These are phyloP conservation scores for Prunus dulcis DNA, from an alignment of 306 rosid species.

Conservation along the genomic window DNA sequence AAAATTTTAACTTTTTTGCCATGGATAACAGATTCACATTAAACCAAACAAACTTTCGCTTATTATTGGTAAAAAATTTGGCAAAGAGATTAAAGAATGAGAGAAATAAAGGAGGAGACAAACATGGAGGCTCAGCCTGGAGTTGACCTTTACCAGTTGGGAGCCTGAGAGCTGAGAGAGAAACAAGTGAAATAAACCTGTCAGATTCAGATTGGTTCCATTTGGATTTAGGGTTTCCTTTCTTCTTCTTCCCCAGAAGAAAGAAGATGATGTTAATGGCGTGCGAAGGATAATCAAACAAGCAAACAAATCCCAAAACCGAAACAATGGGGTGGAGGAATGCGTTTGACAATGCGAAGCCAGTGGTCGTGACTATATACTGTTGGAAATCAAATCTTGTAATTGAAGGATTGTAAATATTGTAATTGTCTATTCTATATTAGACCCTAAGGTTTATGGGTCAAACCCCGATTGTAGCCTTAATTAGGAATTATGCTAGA, in stretches of 20 bases:
- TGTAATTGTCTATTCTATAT: no score
- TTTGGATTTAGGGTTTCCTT: not conserved
- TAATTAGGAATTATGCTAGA: no score
- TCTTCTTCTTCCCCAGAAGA: not conserved
- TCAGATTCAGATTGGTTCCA: not conserved
- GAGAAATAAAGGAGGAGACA: not conserved
- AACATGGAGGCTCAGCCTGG: not conserved
- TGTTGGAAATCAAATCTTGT: no score
- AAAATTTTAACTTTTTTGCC: no score
- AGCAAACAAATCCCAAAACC: not conserved
- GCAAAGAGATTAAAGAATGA: not conserved
- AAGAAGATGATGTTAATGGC: not conserved
- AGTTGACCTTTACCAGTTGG: not conserved
- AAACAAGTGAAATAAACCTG: no score
- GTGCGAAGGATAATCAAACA: not conserved
- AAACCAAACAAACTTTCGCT: no score
- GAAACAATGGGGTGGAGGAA: slow-evolving; percentile 42
- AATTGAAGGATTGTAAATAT: no score
- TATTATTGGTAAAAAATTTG: no score
- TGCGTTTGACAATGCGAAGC: slow-evolving; percentile 53
- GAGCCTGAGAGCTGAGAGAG: not conserved
- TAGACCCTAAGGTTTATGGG: no score
- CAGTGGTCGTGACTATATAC: slow-evolving; percentile 56
- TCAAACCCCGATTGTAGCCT: no score
- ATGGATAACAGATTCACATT: no score